These are phyloP conservation scores for Kandelia obovata DNA, from an alignment of 345 rosid genomes.

Conservation along the genomic window DNA sequence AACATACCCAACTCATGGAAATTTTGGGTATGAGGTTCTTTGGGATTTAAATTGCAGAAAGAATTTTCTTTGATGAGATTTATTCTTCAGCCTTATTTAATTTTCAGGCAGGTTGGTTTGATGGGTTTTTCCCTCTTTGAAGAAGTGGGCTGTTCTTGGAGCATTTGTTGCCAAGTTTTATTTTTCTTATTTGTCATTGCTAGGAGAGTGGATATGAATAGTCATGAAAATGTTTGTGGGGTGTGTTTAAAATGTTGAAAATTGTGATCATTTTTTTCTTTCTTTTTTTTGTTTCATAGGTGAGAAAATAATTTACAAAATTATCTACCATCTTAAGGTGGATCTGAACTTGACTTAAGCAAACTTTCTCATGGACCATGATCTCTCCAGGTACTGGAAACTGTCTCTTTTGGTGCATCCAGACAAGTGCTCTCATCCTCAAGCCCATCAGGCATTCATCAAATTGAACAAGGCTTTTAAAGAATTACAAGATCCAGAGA, in stretches of 20 bases:
- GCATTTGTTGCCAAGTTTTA: no score
- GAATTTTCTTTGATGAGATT: neutral
- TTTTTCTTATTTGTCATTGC: neutral
- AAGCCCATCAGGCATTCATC: slow-evolving; percentile 84
- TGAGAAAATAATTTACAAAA: neutral
- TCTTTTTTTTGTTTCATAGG: neutral
- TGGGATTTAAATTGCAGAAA: neutral
- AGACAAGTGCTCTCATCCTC: slow-evolving; percentile 96
- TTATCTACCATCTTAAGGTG: neutral
- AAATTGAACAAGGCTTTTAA: slow-evolving; percentile 82
- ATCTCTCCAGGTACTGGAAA: slow-evolving; percentile 74
- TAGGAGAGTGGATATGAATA: slow-evolving; percentile 3
- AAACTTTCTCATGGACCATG: neutral
- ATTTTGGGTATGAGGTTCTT: neutral
- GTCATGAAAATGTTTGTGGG: neutral
- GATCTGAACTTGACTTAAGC: slow-evolving; percentile 4
- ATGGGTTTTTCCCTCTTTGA: no score
- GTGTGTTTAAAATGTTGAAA: neutral
- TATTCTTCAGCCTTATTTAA: neutral
- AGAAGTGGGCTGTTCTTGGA: no score
- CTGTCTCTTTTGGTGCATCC: slow-evolving; percentile 93
- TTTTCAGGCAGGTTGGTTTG: no score
- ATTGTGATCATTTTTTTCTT: neutral
- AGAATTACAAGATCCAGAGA: slow-evolving; percentile 91
- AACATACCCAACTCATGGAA: neutral